Evolutionary conservation across 2,329 filamentous ascomycete genomes (phyloP).

Genomic region (Penicillium palitans): DNA sequence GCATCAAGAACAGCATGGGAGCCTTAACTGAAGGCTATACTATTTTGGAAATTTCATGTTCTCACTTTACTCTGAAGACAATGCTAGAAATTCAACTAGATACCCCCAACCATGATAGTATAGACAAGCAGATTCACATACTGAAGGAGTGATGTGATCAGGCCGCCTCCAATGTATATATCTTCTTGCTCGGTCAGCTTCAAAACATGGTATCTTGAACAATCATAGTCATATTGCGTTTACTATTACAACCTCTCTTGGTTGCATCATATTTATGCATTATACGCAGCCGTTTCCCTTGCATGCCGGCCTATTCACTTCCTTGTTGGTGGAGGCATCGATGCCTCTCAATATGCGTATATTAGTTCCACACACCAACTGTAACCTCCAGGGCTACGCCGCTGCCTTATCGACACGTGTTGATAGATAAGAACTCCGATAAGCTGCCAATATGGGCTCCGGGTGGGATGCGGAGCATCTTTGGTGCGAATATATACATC

Average conservation of each 20-base stretch:
- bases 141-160: not conserved
- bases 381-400: not conserved
- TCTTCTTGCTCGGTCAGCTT: not conserved
- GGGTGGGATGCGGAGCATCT: not conserved
- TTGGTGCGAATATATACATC: not conserved
- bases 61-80: not conserved
- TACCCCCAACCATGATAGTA: not conserved
- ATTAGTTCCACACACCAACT: not conserved
- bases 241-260: not conserved
- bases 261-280: not conserved
- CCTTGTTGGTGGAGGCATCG: not conserved
- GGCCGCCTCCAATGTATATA: not conserved
- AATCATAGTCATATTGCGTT: not conserved
- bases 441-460: not conserved
- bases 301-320: not conserved
- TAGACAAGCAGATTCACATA: not conserved
- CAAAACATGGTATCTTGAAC: not conserved
- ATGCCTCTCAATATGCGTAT: not conserved
- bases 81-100: not conserved
- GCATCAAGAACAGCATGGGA: not conserved
- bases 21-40: not conserved
- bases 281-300: not conserved
- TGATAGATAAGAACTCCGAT: not conserved
- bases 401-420: conserved; percentile 1
- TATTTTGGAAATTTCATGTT: not conserved